Evolutionary conservation across 331 rosid species (phyloP), one percentile per base, ranked within the genome.

Genomic region (Acacia pycnantha): DNA sequence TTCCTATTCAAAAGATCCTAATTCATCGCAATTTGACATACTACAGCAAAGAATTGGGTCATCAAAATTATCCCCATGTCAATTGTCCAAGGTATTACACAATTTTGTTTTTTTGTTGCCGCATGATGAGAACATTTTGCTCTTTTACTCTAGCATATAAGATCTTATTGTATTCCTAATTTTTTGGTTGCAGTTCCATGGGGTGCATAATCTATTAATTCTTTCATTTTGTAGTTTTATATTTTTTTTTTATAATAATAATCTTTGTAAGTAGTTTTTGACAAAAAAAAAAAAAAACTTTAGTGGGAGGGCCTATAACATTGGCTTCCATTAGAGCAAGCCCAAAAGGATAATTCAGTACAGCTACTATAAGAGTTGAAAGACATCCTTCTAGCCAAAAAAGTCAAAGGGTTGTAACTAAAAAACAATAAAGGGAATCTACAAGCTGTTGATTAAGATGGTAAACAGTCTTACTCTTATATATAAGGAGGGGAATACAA

Each of bases 361-460:
- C 6, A 44, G 10, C 31, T 44, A 44, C 6, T 13, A 44, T 44
- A 9, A 44, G 50, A 44, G 14, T 44, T 44, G 50, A 44, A 13
- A 11, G 50, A 44, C 50, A 29, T 29, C 31, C 31, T 29, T 29
- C 2, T 2, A 0, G 31, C 2, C 31, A 29, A 29, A 29, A 29
- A 29, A 29, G 31, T 29, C 31, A 29, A 29, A 29, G 2, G 31
- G 31, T 29, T 29, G 31, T 29, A 2, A 2, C 0, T 0, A 29
- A 29, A 29, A 29, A 29, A 29, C 0, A 2, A 0, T 29, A 0
- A 29, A 29, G 2, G 31, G 2, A 29, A 29, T 0, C 31, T 1
- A 29, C 2, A 29, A 29, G 31, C 31, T 2, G 31, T 29, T 29
- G 2, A 2, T 29, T 29, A 2, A 29, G 31, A 29, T 29, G 31